phyloP scores from a whole-genome alignment of 2,329 filamentous ascomycete genomes.

The Clarireedia hainanense region DNA sequence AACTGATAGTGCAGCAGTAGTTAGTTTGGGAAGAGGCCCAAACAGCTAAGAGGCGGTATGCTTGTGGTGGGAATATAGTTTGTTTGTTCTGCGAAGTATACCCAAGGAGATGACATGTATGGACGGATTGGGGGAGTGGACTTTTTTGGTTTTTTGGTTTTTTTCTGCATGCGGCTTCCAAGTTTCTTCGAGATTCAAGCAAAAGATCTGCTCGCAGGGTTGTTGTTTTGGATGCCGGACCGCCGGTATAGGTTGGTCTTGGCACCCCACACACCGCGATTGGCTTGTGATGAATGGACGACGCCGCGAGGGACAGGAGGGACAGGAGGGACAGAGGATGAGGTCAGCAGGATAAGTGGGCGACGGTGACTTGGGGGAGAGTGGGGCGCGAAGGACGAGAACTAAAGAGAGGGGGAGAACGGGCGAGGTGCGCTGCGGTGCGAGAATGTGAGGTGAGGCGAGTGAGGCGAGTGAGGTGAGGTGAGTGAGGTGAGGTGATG shows the following conservation, averaged over 20 bases:
- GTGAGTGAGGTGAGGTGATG: too few relatives aligned
- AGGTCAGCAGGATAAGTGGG: neutral
- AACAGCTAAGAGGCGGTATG: slow-evolving; percentile 4
- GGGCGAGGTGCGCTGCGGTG: too few relatives aligned
- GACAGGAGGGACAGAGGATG: too few relatives aligned
- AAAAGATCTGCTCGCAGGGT: slow-evolving; percentile 11
- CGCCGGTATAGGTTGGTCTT: slow-evolving; percentile 1
- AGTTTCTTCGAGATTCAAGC: slow-evolving; percentile 8
- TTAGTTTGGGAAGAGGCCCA: neutral
- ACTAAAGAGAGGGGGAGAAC: too few relatives aligned
- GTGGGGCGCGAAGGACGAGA: too few relatives aligned
- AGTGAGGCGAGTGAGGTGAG: too few relatives aligned
- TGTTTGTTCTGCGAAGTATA: too few relatives aligned
- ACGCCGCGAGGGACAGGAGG: too few relatives aligned
- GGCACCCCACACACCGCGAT: neutral
- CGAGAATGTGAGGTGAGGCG: too few relatives aligned
- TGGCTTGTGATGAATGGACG: slow-evolving; percentile 1
- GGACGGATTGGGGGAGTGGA: neutral
- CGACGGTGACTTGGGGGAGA: neutral
- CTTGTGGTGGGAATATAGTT: neutral
- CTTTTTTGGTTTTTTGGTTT: neutral
- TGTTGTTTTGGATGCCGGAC: neutral
- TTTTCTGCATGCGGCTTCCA: slow-evolving; percentile 4
- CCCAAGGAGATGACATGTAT: too few relatives aligned
- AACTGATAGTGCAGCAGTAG: neutral